These are phyloP conservation scores for Solanum sparsipilum DNA, from an alignment of 257 asterid species.

Conservation along the genomic window DNA sequence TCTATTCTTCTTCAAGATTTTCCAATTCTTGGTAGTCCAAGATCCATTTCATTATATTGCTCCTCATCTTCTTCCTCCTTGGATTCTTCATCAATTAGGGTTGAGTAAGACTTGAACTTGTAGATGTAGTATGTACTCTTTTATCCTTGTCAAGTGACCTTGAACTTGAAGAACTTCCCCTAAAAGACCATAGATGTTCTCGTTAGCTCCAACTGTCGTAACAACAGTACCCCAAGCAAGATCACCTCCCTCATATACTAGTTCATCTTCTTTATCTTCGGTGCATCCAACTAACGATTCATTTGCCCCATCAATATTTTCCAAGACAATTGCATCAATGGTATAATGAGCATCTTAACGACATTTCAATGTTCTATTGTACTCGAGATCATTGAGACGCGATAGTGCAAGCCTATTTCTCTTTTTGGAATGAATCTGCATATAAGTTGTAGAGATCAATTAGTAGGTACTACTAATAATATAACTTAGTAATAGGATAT, in stretches of 20 bases:
- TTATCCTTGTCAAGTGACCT: neutral
- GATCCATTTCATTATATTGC: neutral
- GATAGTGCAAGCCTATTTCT: neutral
- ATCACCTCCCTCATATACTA: neutral
- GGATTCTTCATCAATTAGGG: neutral
- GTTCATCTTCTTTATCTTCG: neutral
- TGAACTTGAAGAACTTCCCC: neutral
- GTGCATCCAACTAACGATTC: neutral
- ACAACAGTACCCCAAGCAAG: neutral
- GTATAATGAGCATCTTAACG: neutral
- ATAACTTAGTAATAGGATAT: neutral
- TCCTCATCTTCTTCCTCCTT: neutral
- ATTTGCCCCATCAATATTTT: neutral
- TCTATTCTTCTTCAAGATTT: neutral
- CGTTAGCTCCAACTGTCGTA: neutral
- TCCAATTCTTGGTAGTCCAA: neutral
- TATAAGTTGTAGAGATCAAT: neutral
- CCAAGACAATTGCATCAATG: neutral
- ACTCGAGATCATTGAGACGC: accelerated
- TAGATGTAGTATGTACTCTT: neutral
- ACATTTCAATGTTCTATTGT: neutral
- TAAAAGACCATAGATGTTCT: neutral
- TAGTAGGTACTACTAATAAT: neutral
- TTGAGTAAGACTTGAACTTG: neutral
- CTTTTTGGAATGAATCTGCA: neutral